Evolutionary conservation across 768 basidiomycete species (phyloP).

Genomic region (Amanita rimosa): DNA sequence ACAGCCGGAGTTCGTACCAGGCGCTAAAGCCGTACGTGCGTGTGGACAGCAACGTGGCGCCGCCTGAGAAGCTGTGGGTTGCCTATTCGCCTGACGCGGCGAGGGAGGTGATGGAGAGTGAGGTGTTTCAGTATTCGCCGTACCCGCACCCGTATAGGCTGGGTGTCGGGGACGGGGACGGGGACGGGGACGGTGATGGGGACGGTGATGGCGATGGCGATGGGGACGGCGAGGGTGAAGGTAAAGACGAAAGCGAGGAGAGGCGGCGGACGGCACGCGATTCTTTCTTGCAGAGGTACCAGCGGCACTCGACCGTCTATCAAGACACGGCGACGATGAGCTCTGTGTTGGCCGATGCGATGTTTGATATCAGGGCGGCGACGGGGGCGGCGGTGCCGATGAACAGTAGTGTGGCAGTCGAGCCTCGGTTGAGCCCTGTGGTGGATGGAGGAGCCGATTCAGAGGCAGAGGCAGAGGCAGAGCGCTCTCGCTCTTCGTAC

Average conservation of each 20-base stretch:
- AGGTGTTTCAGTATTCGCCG: constrained; percentile 36
- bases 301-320: constrained; percentile 21
- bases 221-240: not conserved
- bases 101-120: constrained; percentile 31
- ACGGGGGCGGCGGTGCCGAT: not conserved
- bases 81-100: constrained; percentile 32
- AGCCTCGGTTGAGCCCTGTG: constrained; percentile 18
- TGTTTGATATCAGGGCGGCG: constrained; percentile 7
- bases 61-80: constrained; percentile 41
- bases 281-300: not conserved
- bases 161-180: too few relatives aligned
- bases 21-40: constrained; percentile 3
- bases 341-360: constrained; percentile 46
- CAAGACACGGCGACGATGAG: constrained; percentile 49
- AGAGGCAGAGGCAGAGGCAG: not conserved
- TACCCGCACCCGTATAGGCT: not conserved
- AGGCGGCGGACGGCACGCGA: not conserved
- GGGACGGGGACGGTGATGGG: not conserved
- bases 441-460: constrained; percentile 26
- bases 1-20: not conserved
- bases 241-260: too few relatives aligned
- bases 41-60: constrained; percentile 26
- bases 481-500: too few relatives aligned
- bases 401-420: not conserved
- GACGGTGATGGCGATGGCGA: not conserved